Conservation (phyloP, 139 green algal species). For the Chlorella sp. region DNA sequence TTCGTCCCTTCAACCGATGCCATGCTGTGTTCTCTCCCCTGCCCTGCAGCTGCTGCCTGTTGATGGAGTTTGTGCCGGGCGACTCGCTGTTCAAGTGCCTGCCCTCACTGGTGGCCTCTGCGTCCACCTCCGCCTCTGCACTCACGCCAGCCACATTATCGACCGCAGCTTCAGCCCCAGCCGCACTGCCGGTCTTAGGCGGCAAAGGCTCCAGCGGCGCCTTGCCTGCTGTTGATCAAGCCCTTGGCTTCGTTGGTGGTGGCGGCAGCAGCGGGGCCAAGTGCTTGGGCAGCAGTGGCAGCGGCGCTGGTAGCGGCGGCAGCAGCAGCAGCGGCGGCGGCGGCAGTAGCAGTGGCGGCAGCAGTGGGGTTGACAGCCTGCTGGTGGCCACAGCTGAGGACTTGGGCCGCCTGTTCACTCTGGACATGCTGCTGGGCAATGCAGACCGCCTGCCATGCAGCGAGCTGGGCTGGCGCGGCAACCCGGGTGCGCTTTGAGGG, state of each 20-base stretch:
- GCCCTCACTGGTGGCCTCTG: constrained; percentile 8
- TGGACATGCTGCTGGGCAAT: constrained; percentile 86
- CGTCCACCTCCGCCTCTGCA: constrained; percentile 35
- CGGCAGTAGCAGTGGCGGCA: no score
- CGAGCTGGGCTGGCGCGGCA: constrained; percentile 83
- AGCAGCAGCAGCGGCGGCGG: not conserved
- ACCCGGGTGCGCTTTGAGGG: constrained; percentile 60
- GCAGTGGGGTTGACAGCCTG: not conserved
- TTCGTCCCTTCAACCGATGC: no score
- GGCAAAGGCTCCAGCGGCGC: no score
- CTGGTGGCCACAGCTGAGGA: constrained; percentile 53
- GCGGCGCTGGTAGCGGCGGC: not conserved
- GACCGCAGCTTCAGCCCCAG: no score
- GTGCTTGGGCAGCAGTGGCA: no score
- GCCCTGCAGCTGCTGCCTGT: constrained; percentile 60
- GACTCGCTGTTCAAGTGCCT: constrained; percentile 49
- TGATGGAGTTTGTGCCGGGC: constrained; percentile 82
- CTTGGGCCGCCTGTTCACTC: constrained; percentile 51
- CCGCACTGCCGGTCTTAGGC: no score
- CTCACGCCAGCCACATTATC: no score
- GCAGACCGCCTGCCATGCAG: constrained; percentile 80
- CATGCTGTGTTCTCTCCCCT: not conserved
- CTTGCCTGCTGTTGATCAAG: no score
- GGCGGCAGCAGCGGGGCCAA: no score
- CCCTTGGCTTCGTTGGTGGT: no score